A percentile compares a stretch with the other conserved stretches of the same genome.
These are phyloP conservation scores for Aspergillus incahuasiensis DNA, from an alignment of 495 filamentous ascomycete genomes.

Conservation along the genomic window DNA sequence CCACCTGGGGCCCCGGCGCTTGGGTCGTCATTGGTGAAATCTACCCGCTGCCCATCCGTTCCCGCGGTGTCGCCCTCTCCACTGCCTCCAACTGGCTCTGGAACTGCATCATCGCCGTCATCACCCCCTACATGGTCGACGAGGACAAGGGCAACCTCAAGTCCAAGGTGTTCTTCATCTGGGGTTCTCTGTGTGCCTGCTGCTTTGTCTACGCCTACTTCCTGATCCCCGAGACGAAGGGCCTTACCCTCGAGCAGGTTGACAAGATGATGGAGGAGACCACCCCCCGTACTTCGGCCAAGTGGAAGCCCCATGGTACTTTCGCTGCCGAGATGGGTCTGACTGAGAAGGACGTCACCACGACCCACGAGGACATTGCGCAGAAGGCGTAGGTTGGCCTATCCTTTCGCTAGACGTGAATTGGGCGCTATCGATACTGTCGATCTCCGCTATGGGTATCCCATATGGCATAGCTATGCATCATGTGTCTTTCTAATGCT, in stretches of 20 bases:
- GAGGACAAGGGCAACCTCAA: constrained; percentile 62
- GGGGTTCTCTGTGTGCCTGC: constrained; percentile 64
- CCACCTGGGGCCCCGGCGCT: constrained; percentile 67
- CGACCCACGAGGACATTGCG: constrained; percentile 26
- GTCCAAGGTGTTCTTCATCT: constrained; percentile 80
- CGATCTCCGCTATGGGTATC: background rate
- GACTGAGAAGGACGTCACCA: constrained; percentile 32
- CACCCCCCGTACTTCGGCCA: constrained; percentile 66
- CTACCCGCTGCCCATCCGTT: constrained; percentile 79
- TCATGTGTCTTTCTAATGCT: constrained; percentile 2
- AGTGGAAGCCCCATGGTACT: constrained; percentile 70
- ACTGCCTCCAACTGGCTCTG: constrained; percentile 87
- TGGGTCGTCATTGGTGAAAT: constrained; percentile 88
- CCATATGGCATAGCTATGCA: constrained; percentile 3
- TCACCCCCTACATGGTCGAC: constrained; percentile 78
- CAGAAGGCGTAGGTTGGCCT: constrained; percentile 27
- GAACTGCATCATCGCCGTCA: constrained; percentile 70
- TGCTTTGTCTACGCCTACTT: constrained; percentile 73
- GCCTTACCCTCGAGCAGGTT: constrained; percentile 81
- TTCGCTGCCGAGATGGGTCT: constrained; percentile 63
- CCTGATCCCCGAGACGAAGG: constrained; percentile 83
- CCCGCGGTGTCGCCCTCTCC: constrained; percentile 72
- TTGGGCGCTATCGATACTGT: background rate
- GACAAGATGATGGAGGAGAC: constrained; percentile 88
- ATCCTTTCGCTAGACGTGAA: background rate